Evolutionary conservation across 2,329 filamentous ascomycete species (phyloP).

Genomic region (Aspergillus novoparasiticus): DNA sequence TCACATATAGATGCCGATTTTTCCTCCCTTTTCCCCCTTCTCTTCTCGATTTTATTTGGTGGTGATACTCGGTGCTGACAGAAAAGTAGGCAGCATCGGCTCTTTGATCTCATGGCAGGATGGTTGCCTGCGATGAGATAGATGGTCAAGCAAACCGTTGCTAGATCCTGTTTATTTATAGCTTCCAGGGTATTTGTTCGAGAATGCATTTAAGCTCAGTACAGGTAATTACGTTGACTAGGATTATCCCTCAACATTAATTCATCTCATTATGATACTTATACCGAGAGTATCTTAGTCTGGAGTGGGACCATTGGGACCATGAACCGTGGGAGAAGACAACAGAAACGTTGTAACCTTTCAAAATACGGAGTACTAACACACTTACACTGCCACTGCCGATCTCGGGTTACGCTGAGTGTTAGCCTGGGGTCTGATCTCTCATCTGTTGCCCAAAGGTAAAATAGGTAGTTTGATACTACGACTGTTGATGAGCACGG

Average conservation of each 20-base stretch:
- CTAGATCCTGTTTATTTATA: constrained; percentile 1
- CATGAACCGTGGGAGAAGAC: constrained; percentile 12
- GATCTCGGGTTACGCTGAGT: constrained; percentile 30
- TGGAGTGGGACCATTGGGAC: constrained; percentile 7
- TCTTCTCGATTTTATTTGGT: not conserved
- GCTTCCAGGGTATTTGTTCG: not conserved
- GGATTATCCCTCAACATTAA: not conserved
- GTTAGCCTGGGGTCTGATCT: constrained; percentile 26
- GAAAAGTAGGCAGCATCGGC: not conserved
- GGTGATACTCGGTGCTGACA: too few species aligned
- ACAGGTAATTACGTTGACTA: not conserved
- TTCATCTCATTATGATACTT: not conserved
- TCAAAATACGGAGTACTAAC: constrained; percentile 2
- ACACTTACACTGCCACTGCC: constrained; percentile 28
- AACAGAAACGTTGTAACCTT: constrained; percentile 13
- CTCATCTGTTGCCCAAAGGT: not conserved
- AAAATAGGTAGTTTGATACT: not conserved
- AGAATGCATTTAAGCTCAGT: not conserved
- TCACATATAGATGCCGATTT: not conserved
- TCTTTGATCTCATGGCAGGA: not conserved
- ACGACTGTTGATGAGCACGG: not conserved
- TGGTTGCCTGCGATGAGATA: constrained; percentile 8
- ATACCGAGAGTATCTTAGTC: not conserved
- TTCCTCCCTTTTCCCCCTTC: not conserved
- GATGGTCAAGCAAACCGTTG: constrained; percentile 10